Conservation (phyloP, 345 rosid genomes). For the Eucalyptus tenuipes region DNA sequence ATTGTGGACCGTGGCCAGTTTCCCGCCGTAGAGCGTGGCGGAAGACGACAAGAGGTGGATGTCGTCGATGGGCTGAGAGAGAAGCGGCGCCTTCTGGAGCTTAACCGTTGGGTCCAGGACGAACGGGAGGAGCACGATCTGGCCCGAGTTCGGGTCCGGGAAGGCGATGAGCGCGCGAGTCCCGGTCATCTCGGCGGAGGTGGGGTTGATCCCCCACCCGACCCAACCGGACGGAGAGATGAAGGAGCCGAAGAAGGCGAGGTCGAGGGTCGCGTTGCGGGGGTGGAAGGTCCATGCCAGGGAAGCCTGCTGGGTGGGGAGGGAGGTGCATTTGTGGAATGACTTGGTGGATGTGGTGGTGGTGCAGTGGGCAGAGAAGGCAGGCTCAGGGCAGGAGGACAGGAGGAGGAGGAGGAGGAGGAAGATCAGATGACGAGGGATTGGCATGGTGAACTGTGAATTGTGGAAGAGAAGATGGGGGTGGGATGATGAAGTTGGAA, state of each 20-base stretch:
- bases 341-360: slow-evolving; percentile 39
- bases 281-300: slow-evolving; percentile 89
- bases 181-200: slow-evolving; percentile 73
- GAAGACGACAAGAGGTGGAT: slow-evolving; percentile 66
- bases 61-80: slow-evolving; percentile 75
- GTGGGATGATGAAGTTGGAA: neutral
- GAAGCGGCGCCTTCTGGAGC: slow-evolving; percentile 74
- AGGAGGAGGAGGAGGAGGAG: slow-evolving; percentile 5
- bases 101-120: slow-evolving; percentile 69
- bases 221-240: slow-evolving; percentile 98
- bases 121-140: slow-evolving; percentile 64
- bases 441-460: neutral
- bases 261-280: slow-evolving; percentile 67
- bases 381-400: slow-evolving; percentile 3
- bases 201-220: slow-evolving; percentile 72
- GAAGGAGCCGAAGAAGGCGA: slow-evolving; percentile 83
- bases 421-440: neutral
- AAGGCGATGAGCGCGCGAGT: slow-evolving; percentile 75
- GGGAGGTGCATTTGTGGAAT: slow-evolving; percentile 63
- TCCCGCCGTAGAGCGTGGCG: slow-evolving; percentile 71
- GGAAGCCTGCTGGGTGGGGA: slow-evolving; percentile 93
- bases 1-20: slow-evolving; percentile 75
- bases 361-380: slow-evolving; percentile 46
- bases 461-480: neutral
- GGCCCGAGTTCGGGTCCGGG: slow-evolving; percentile 85